Percentiles rank a stretch among this genome's conserved stretches.
Conservation (phyloP, 805 yeast genomes). For the Wickerhamiella occidentalis region DNA sequence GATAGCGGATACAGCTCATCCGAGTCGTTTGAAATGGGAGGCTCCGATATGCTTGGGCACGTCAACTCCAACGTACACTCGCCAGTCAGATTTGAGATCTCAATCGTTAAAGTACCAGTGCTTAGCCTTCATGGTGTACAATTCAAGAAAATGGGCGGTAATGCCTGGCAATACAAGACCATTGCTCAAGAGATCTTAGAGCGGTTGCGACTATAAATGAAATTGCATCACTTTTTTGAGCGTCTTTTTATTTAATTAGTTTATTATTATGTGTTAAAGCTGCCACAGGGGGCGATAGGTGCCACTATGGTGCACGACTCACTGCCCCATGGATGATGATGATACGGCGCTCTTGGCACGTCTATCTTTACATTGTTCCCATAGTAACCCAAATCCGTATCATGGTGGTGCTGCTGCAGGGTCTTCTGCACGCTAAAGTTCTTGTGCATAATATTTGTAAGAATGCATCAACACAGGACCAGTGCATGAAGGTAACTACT, state of each 20-base stretch:
- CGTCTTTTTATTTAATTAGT: neutral
- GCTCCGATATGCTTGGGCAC: slow-evolving; percentile 30
- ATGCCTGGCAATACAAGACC: slow-evolving; percentile 89
- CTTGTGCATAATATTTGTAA: no score
- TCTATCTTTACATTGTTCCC: no score
- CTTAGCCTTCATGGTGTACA: slow-evolving; percentile 88
- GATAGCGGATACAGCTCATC: slow-evolving; percentile 25
- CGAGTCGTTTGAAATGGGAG: slow-evolving; percentile 27
- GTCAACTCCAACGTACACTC: slow-evolving; percentile 28
- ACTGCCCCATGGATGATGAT: no score
- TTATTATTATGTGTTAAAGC: no score
- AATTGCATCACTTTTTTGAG: no score
- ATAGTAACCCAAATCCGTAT: no score
- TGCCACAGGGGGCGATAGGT: no score
- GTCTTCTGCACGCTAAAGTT: neutral
- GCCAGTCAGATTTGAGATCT: slow-evolving; percentile 81
- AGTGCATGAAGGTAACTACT: no score
- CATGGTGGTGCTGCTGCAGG: neutral
- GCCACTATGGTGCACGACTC: no score
- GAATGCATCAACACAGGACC: no score
- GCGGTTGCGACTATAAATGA: slow-evolving; percentile 32
- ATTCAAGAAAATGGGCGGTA: slow-evolving; percentile 84
- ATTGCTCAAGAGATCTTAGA: slow-evolving; percentile 74
- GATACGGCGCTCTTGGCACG: no score
- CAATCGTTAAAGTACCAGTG: slow-evolving; percentile 82